Base-by-base conservation (phyloP, 2,329 filamentous ascomycete genomes). In the Catunica adiposa region DNA sequence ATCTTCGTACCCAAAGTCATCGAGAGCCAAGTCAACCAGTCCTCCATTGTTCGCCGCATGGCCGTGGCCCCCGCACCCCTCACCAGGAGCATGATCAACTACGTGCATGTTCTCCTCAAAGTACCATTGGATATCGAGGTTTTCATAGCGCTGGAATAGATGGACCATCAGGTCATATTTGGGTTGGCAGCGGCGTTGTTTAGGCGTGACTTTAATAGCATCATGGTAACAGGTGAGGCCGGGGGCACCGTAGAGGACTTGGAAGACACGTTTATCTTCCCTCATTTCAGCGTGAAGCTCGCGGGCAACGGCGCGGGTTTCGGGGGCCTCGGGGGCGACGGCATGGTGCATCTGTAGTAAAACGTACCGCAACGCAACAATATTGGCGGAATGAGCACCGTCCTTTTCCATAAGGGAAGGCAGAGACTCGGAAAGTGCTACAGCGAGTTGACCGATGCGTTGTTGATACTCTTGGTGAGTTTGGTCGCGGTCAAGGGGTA, bases 91-190 rank as follows among this genome's bases (percentile, higher is more conserved):
- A 55, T 72, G 70, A 47, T 69, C 64, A 6, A 64, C 63, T 2
- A 65, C 68, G 48, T 72, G 70, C 60, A 71, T 70, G 54, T 72
- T 69, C 56, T 71, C 70, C 48, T 72, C 70, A 57, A 71, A 72
- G 58, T 72, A 72, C 2, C 68, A 64, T 9, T 67, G 61, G 7
- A 71, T 61, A 53, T 64, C 67, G 42, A 71, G 65, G 7, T 66
- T 67, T 11, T 66, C 64, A 51, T 70, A 67, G 54, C 68, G 63
- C 55, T 70, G 64, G 25, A 72, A 60, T 25, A 72, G 65, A 40
- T 65, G 62, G 7, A 67, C 63, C 2, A 67, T 65, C 2, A 65
- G 62, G 14, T 70, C 67, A 60, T 73, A 73, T 53, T 68, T 65
- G 51, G 70, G 66, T 23, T 66, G 65, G 56, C 70, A 72, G 56